These are phyloP conservation scores for Globisporangium nodosum DNA, from an alignment of 352 stramenopile genomes.

Conservation along the genomic window DNA sequence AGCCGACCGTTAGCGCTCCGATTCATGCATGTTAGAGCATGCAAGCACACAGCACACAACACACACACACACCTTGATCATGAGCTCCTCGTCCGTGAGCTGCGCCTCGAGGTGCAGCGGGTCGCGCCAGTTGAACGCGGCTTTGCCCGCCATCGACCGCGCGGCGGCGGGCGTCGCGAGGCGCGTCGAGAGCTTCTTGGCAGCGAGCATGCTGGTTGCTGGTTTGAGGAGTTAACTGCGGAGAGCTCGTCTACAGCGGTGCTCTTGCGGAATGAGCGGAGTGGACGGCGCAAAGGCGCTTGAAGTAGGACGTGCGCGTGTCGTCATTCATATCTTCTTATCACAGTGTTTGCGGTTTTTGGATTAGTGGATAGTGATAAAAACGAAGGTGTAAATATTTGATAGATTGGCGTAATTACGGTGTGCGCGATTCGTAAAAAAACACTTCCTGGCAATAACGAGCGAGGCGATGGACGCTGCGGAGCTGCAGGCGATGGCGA, in stretches of 20 bases:
- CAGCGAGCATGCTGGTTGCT: conserved; percentile 20
- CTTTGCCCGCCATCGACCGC: conserved; percentile 42
- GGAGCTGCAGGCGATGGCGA: no score
- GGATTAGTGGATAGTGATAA: neutral
- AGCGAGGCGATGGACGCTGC: neutral
- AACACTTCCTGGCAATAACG: neutral
- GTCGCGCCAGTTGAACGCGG: conserved; percentile 77
- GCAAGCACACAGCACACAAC: neutral
- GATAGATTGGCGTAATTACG: neutral
- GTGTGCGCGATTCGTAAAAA: neutral
- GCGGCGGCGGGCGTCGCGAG: conserved; percentile 21
- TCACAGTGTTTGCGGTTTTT: neutral
- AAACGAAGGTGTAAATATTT: neutral
- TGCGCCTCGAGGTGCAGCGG: conserved; percentile 68
- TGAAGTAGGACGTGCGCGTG: neutral
- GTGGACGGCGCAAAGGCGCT: neutral
- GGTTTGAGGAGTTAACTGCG: neutral
- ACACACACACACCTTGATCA: conserved; percentile 71
- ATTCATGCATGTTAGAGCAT: neutral
- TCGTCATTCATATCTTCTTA: neutral
- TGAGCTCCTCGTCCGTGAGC: conserved; percentile 88
- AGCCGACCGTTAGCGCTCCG: no score
- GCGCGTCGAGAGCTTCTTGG: conserved; percentile 18
- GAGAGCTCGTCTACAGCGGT: conserved; percentile 6
- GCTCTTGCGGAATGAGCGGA: neutral